Percentiles rank a stretch among this genome's conserved stretches.
phyloP scores from a whole-genome alignment of 805 yeast species.

The Wickerhamia fluorescens region DNA sequence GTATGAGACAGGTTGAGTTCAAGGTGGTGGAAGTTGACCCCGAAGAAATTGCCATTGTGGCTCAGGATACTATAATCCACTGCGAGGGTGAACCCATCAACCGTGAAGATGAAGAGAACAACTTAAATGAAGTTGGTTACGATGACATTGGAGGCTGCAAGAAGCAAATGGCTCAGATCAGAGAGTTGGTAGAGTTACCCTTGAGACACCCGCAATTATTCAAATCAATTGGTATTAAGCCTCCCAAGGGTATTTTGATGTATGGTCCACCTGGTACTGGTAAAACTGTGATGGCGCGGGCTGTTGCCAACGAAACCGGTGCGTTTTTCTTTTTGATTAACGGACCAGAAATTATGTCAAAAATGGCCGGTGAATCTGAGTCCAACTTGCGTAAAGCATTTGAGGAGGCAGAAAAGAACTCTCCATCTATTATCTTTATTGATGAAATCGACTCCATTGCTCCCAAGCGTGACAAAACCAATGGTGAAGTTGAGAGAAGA shows the following conservation, averaged over 20 bases:
- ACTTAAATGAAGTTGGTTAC: conserved; percentile 93
- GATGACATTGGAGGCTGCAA: conserved; percentile 99
- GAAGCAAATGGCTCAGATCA: conserved; percentile 98
- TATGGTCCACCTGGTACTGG: conserved; percentile 99
- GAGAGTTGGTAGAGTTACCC: conserved; percentile 97
- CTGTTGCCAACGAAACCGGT: conserved; percentile 99
- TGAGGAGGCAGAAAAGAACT: conserved; percentile 98
- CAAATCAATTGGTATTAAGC: conserved; percentile 97
- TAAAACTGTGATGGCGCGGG: conserved; percentile 98
- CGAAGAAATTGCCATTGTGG: conserved; percentile 93
- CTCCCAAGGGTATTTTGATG: conserved; percentile 97
- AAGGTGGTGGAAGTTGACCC: conserved; percentile 98
- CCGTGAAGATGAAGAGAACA: conserved; percentile 97
- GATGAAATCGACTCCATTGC: conserved; percentile 99
- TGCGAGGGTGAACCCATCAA: conserved; percentile 99
- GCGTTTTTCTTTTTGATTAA: conserved; percentile 97
- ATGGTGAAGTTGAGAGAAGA: conserved; percentile 99
- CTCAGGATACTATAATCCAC: conserved; percentile 96
- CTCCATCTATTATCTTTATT: conserved; percentile 95
- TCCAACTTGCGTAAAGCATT: conserved; percentile 95
- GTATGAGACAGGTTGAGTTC: conserved; percentile 99
- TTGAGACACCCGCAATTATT: conserved; percentile 97
- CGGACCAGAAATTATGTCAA: conserved; percentile 99
- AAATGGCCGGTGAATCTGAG: conserved; percentile 99
- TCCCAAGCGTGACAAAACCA: conserved; percentile 99